Base-by-base conservation (phyloP, 805 yeast genomes). In the Yamadazyma sp. region DNA sequence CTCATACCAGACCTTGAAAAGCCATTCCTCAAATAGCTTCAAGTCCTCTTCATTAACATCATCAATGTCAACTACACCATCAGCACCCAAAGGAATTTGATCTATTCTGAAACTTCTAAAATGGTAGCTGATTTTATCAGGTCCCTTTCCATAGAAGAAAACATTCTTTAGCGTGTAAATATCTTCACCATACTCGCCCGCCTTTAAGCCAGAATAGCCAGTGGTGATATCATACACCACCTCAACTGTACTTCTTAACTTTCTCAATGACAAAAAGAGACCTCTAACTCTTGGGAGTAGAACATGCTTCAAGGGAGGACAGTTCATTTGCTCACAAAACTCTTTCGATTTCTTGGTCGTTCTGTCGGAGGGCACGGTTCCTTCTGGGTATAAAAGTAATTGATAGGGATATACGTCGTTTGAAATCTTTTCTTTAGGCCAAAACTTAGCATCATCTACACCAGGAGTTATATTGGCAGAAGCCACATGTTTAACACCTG, bases 341-440 rank as follows among this genome's bases (percentile, higher is more conserved):
- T 56, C 67, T 12, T 66, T 68, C 6, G 90, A 78, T 41, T 76
- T 75, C 3, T 50, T 62, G 32, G 77, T 70, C 2, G 96, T 87
- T 42, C 77, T 73, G 4, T 69, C 70, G 25, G 93, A 80, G 38
- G 84, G 63, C 41, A 88, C 93, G 0, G 99, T 93, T 4, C 99
- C 99, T 59, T 93, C 99, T 1, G 99, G 99, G 62, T 84, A 93
- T 18, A 93, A 59, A 15, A 90, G 62, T 31, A 93, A 58, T 71
- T 83, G 79, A 45, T 82, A 80, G 4, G 71, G 71, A 57, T 60
- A 64, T 2, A 55, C 43, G 11, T 54, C 45, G 31, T 49, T 45
- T 3, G 57, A 32, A 9, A 44, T 32, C 7, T 35, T 33, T 2
- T 66, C 61, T 28, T 46, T 34, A 9, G 72, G 71, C 71, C 72